A percentile compares a stretch with the other conserved stretches of the same genome.
These are phyloP conservation scores for Cerioporus squamosus DNA, from an alignment of 1,284 basidiomycete species.

Conservation along the genomic window DNA sequence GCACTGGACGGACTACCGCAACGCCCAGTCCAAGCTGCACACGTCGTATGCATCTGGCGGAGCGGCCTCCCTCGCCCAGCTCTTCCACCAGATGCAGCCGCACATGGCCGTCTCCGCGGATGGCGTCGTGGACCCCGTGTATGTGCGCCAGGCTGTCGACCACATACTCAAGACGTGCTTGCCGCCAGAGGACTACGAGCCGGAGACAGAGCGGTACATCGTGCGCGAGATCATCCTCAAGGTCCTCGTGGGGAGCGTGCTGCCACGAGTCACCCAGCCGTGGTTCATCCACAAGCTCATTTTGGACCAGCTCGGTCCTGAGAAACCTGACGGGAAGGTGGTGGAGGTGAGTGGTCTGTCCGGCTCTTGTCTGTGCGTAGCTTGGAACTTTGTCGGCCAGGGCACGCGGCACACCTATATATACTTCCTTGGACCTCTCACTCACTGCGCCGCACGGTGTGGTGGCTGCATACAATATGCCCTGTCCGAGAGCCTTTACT, in stretches of 20 bases:
- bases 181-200: conserved; percentile 68
- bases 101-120: conserved; percentile 76
- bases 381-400: no score
- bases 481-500: not conserved
- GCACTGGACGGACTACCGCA: conserved; percentile 77
- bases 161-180: conserved; percentile 69
- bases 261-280: conserved; percentile 75
- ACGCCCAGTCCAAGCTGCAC: conserved; percentile 59
- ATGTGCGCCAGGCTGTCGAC: conserved; percentile 77
- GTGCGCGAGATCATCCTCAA: conserved; percentile 79
- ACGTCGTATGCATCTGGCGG: conserved; percentile 73
- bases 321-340: conserved; percentile 28
- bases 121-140: conserved; percentile 69
- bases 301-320: conserved; percentile 60
- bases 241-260: conserved; percentile 64
- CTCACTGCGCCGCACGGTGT: no score
- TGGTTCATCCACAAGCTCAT: conserved; percentile 80
- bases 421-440: no score
- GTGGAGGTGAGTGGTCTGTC: conserved; percentile 36
- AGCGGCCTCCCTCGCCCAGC: conserved; percentile 56
- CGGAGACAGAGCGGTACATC: conserved; percentile 75
- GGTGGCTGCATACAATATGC: no score
- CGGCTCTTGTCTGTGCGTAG: not conserved
- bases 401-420: not conserved
- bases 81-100: conserved; percentile 80